Evolutionary conservation across 176 grass and related monocot genomes (phyloP), one percentile per base, ranked within the genome.

Genomic region (Bolboschoenus planiculmis): DNA sequence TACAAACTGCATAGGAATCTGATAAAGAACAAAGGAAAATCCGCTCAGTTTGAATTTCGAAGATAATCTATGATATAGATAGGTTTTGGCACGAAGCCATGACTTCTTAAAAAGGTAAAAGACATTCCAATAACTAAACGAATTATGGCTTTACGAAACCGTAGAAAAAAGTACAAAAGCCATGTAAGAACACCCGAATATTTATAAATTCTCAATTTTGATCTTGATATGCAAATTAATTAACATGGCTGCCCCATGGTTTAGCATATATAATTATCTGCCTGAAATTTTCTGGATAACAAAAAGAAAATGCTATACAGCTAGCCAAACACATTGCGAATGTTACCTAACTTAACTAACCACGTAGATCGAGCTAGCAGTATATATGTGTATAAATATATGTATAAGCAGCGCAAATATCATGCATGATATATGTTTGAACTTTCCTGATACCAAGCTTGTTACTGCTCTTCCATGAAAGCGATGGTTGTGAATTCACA

Each of bases 391-490:
- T 40, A 40, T 40, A 6, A 4, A 40, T 40, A 4, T 40, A 4
- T 40, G 5, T 15, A 56, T 56, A 56, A 56, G 34, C 34, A 71
- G 20, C 24, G 23, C 66, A 30, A 7, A 6, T 3, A 48, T 74
- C 40, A 47, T 47, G 40, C 10, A 44, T 81, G 36, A 16, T 81
- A 10, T 48, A 48, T 48, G 7, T 59, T 81, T 79, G 46, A 44
- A 81, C 35, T 80, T 5, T 60, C 0, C 56, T 26, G 24, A 63
- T 46, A 55, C 78, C 50, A n/a, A n/a, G n/a, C n/a, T 81, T 81
- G 56, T 62, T 80, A 57, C 78, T n/a, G n/a, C n/a, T n/a, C n/a
- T 63, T 81, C 11, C 31, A 60, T 81, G 56, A 81, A 81, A 26
- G 37, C 40, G 79, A 81, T 81, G 78, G 34, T 48, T 44, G 15